These are phyloP conservation scores for Leucosporidium creatinivorum DNA, from an alignment of 768 basidiomycete genomes.

Conservation along the genomic window DNA sequence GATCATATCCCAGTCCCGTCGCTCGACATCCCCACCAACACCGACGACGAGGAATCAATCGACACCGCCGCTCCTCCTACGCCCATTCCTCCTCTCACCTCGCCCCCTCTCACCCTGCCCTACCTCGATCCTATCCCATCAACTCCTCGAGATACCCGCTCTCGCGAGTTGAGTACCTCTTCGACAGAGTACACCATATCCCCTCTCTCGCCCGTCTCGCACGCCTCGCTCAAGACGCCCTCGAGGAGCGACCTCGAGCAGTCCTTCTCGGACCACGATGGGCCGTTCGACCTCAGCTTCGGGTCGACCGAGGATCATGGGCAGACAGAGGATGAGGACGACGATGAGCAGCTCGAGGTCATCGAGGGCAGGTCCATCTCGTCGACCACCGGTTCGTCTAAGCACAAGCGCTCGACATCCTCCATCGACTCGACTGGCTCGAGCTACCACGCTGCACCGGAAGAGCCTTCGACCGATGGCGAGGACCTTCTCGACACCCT, in stretches of 20 bases:
- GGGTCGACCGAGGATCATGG: neutral
- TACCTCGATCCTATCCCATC: neutral
- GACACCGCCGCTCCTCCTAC: neutral
- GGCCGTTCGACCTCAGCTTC: slow-evolving; percentile 14
- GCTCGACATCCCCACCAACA: neutral
- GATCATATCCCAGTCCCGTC: neutral
- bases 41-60: neutral
- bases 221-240: neutral
- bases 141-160: neutral
- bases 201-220: neutral
- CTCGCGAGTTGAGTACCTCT: neutral
- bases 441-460: slow-evolving; percentile 17
- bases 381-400: neutral
- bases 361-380: slow-evolving; percentile 1
- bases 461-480: neutral
- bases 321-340: neutral
- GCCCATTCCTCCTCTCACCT: neutral
- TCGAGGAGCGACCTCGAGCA: neutral
- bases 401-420: neutral
- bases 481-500: neutral
- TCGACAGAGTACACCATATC: neutral
- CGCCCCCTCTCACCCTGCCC: neutral
- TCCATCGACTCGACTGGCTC: slow-evolving; percentile 12
- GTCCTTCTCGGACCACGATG: slow-evolving; percentile 2
- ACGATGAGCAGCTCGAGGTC: neutral